A percentile compares a stretch with the other conserved stretches of the same genome.
phyloP scores from a whole-genome alignment of 257 asterid genomes.

The Plantago elongata region DNA sequence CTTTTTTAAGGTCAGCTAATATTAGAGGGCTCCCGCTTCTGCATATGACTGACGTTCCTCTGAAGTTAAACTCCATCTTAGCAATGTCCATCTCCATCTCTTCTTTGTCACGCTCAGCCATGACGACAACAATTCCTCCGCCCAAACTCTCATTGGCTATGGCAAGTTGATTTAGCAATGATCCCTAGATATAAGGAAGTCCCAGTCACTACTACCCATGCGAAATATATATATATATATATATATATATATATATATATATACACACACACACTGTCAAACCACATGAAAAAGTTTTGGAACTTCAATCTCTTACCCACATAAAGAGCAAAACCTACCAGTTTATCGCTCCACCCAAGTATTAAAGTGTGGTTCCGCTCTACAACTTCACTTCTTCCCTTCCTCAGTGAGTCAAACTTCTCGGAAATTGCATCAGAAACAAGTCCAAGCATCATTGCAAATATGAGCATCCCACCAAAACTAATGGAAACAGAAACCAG shows the following conservation, averaged over 20 bases:
- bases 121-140: constrained; percentile 82
- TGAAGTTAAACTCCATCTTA: constrained; percentile 83
- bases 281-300: too few relatives aligned
- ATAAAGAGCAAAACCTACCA: constrained; percentile 38
- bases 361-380: constrained; percentile 83
- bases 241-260: neutral
- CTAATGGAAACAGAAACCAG: constrained; percentile 74
- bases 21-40: constrained; percentile 91
- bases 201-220: constrained; percentile 15
- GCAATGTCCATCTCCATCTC: constrained; percentile 93
- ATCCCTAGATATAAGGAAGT: constrained; percentile 47
- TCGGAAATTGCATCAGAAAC: constrained; percentile 91
- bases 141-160: constrained; percentile 92
- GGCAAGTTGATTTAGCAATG: constrained; percentile 78
- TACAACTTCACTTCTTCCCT: constrained; percentile 94
- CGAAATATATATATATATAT: too few relatives aligned
- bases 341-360: constrained; percentile 93
- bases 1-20: constrained; percentile 82
- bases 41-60: constrained; percentile 91
- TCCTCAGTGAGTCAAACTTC: constrained; percentile 86
- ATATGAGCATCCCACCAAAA: constrained; percentile 93
- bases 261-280: neutral
- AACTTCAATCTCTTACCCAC: too few relatives aligned
- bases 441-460: constrained; percentile 96
- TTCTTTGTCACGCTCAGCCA: constrained; percentile 96